Percentiles rank a stretch among this genome's conserved stretches.
These are phyloP conservation scores for Umbelopsis isabellina DNA, from an alignment of 192 early-diverging fungal genomes.

Conservation along the genomic window DNA sequence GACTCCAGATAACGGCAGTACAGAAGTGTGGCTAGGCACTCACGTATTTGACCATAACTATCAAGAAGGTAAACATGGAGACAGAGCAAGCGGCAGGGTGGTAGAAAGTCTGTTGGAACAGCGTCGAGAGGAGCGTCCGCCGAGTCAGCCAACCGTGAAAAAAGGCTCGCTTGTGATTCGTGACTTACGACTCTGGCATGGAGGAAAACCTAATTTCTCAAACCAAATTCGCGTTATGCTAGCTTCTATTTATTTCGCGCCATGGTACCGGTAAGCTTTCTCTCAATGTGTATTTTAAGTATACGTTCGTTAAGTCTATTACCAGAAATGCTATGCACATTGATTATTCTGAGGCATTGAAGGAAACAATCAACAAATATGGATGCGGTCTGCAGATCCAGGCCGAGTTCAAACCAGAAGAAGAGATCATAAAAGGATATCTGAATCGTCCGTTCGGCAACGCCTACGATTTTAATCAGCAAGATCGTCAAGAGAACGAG, in stretches of 20 bases:
- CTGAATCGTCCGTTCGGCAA: background rate
- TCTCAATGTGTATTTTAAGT: background rate
- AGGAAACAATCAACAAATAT: background rate
- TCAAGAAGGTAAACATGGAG: background rate
- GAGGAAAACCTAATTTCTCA: background rate
- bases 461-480: background rate
- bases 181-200: background rate
- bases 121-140: background rate
- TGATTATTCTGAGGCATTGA: background rate
- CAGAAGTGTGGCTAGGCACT: background rate
- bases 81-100: background rate
- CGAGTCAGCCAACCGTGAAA: background rate
- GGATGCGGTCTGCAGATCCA: background rate
- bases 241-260: background rate
- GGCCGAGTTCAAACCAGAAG: background rate
- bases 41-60: background rate
- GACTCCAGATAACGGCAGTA: background rate
- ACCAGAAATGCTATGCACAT: conserved; percentile 2
- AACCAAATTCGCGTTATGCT: conserved; percentile 1
- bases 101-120: background rate
- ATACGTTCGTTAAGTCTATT: background rate
- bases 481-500: background rate
- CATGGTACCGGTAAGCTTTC: background rate
- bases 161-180: background rate
- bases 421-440: background rate